A percentile compares a stretch with the other conserved stretches of the same genome.
These are phyloP conservation scores for Spirogloea muscicola DNA, from an alignment of 139 green algal genomes.

Conservation along the genomic window DNA sequence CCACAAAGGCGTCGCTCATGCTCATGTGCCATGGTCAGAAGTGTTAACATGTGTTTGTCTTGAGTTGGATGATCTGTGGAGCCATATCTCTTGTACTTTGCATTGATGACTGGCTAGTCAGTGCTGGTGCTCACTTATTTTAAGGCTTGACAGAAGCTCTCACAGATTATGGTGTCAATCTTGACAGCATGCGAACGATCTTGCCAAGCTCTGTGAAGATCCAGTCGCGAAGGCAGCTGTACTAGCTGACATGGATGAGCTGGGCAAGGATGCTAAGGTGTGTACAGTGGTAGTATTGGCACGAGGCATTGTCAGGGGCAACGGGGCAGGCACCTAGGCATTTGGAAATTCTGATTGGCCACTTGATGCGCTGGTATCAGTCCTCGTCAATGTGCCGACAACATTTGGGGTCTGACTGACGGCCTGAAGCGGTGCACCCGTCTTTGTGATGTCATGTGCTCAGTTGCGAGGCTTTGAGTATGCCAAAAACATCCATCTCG, in stretches of 20 bases:
- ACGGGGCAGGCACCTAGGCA: not conserved
- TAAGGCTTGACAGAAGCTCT: not conserved
- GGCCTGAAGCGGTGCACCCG: not conserved
- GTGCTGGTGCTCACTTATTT: no score
- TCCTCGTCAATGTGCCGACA: not conserved
- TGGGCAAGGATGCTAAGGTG: constrained; percentile 30
- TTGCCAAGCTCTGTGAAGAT: constrained; percentile 29
- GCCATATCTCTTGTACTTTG: no score
- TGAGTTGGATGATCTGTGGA: no score
- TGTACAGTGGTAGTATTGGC: no score
- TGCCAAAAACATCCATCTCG: constrained; percentile 55
- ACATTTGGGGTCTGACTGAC: not conserved
- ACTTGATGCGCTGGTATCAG: not conserved
- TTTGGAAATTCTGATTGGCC: not conserved
- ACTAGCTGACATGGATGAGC: constrained; percentile 38
- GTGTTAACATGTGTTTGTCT: no score
- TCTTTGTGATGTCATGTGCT: not conserved
- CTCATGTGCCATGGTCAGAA: no score
- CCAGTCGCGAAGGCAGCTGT: constrained; percentile 31
- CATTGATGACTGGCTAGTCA: no score
- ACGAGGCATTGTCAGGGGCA: no score
- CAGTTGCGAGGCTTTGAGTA: constrained; percentile 57
- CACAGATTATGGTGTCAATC: no score
- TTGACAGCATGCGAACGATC: constrained; percentile 25
- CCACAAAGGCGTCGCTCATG: no score